Base-by-base conservation (phyloP, 177 flowering plant genomes). In the Vitis hybrid region DNA sequence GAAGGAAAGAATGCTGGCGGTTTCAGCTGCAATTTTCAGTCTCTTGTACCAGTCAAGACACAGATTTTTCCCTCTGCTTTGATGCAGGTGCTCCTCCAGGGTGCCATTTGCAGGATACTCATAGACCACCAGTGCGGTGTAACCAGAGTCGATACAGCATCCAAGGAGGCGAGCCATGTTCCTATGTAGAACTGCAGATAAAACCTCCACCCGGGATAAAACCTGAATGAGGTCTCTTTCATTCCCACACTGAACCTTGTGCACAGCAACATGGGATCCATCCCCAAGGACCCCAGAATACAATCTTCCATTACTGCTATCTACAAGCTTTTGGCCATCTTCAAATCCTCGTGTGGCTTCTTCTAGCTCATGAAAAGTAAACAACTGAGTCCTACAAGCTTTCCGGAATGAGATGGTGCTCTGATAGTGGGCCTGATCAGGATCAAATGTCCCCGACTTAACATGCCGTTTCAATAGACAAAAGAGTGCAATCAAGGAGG, bases 271-370 rank as follows among this genome's bases (percentile, higher is more conserved):
- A 15, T 71, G 78, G 11, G 83, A 77, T 15, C 88, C 93, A 70
- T 86, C 84, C 12, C 74, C 73, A 30, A 92, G 85, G n/a, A 80
- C 78, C 11, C 93, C 97, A 5, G 80, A 74, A 66, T 82, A 81
- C 19, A 88, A 72, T n/a, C 81, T 68, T 56, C 86, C 87, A 32
- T 77, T 83, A 1, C 12, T n/a, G 55, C 80, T 77, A 12, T 76
- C 76, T 13, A 71, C 70, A 48, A 92, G 78, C 55, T 86, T 87
- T 49, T 79, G 86, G 10, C 56, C 71, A 11, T 87, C 88, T 46
- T 76, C 78, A 64, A 89, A 89, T 56, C 91, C 90, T 72, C 72
- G 86, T 24, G 94, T 88, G 66, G 97, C 96, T 66, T 79, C 82
- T 51, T 91, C 88, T 56, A 92, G 84, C 79, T 92, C 96, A 40